Conservation (phyloP, 129 eudicot genomes). For the Smallanthus sonchifolius region DNA sequence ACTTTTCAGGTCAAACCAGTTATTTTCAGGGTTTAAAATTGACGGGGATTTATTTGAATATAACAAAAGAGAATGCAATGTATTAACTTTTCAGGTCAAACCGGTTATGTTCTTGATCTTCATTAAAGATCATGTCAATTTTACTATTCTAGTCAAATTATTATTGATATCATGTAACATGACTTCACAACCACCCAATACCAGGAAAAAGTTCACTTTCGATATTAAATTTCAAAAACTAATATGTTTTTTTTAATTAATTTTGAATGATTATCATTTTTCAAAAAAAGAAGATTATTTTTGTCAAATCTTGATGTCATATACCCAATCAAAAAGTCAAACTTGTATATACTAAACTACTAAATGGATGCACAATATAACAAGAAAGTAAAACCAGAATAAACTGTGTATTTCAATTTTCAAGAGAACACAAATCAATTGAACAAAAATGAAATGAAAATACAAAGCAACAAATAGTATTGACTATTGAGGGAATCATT, state of each 20-base stretch:
- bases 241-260: not conserved
- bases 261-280: not conserved
- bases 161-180: slow-evolving; percentile 1
- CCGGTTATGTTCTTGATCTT: no score
- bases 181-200: slow-evolving; percentile 7
- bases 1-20: slow-evolving; percentile 21
- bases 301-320: slow-evolving; percentile 5
- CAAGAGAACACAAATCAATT: not conserved
- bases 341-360: not conserved
- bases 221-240: not conserved
- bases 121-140: slow-evolving; percentile 1
- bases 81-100: no score
- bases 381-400: not conserved
- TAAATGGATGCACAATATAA: not conserved
- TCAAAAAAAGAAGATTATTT: not conserved
- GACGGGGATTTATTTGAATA: not conserved
- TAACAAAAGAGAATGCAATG: not conserved
- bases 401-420: not conserved
- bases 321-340: slow-evolving; percentile 8
- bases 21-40: not conserved
- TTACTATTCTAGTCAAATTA: slow-evolving; percentile 7
- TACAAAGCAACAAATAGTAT: not conserved
- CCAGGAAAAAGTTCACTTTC: not conserved
- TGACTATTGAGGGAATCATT: not conserved
- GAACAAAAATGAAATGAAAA: not conserved